A percentile compares a stretch with the other conserved stretches of the same genome.
Conservation (phyloP, 495 filamentous ascomycete species). For the Tuber borchii region DNA sequence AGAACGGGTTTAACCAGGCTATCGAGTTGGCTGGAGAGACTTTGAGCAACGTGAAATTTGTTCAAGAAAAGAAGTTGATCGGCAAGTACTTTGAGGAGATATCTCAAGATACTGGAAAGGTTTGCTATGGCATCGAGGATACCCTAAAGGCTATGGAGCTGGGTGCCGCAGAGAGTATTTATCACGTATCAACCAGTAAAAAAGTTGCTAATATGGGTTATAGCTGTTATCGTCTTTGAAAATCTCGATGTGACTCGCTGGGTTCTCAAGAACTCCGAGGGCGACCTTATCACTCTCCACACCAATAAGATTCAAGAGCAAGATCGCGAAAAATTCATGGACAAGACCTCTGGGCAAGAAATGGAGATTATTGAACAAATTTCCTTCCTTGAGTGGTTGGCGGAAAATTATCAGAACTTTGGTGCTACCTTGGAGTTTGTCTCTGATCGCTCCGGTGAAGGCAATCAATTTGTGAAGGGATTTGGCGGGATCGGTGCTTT, state of each 20-base stretch:
- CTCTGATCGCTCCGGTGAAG: slow-evolving; percentile 90
- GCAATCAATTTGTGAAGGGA: slow-evolving; percentile 99
- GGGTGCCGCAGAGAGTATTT: slow-evolving; percentile 73
- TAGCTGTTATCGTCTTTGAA: slow-evolving; percentile 82
- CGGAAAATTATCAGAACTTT: slow-evolving; percentile 94
- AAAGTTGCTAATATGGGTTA: slow-evolving; percentile 3
- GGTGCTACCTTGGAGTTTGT: slow-evolving; percentile 96
- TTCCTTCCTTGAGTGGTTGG: slow-evolving; percentile 97
- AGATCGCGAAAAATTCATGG: slow-evolving; percentile 78
- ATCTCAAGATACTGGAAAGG: slow-evolving; percentile 86
- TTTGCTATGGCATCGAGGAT: slow-evolving; percentile 97
- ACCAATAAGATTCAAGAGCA: slow-evolving; percentile 79
- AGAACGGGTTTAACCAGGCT: slow-evolving; percentile 99
- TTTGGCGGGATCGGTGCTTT: slow-evolving; percentile 97
- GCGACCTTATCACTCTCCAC: slow-evolving; percentile 67
- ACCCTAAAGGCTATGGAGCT: slow-evolving; percentile 95
- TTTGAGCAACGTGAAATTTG: slow-evolving; percentile 98
- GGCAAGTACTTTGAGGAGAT: slow-evolving; percentile 98
- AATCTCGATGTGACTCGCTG: slow-evolving; percentile 91
- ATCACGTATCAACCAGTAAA: neutral
- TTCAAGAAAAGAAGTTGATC: slow-evolving; percentile 99
- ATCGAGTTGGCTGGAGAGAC: slow-evolving; percentile 93
- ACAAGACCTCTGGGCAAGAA: slow-evolving; percentile 89
- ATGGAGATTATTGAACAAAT: slow-evolving; percentile 84
- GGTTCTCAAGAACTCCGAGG: slow-evolving; percentile 70